phyloP scores from a whole-genome alignment of 106 monocot genomes.

The Alisma plantagoaquatica region DNA sequence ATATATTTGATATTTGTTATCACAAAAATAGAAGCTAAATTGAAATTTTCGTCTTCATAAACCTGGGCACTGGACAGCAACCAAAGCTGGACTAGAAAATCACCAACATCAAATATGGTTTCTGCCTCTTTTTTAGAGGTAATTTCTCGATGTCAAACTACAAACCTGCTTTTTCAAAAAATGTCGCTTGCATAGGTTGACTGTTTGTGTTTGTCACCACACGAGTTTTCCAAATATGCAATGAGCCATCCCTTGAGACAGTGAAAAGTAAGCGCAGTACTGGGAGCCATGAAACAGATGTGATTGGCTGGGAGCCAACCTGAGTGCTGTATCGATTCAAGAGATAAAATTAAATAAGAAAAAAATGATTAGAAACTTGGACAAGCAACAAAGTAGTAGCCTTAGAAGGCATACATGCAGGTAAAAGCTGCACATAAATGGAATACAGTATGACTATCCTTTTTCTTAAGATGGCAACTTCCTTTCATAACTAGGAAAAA shows the following conservation, averaged over 20 bases:
- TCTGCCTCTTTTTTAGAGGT: no score
- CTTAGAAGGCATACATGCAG: no score
- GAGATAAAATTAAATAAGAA: neutral
- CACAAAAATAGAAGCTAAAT: no score
- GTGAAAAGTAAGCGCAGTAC: constrained; percentile 69
- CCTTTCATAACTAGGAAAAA: no score
- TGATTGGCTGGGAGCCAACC: constrained; percentile 79
- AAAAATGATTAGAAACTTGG: neutral
- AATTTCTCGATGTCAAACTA: no score
- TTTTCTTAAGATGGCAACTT: no score
- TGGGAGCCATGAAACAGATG: constrained; percentile 77
- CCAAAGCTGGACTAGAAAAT: no score
- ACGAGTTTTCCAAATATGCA: constrained; percentile 92
- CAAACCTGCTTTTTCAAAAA: constrained; percentile 94
- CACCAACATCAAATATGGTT: no score
- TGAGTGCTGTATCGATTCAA: constrained; percentile 51
- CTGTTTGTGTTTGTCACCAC: constrained; percentile 75
- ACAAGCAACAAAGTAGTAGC: neutral
- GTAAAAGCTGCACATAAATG: no score
- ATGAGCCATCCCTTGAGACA: constrained; percentile 72
- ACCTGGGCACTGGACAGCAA: no score
- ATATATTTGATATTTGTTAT: no score
- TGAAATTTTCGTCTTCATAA: no score
- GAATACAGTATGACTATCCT: neutral
- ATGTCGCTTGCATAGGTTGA: constrained; percentile 80